Percentiles rank a stretch among this genome's conserved stretches.
Evolutionary conservation across 2,329 filamentous ascomycete species (phyloP).

Genomic region (Colletotrichum sp.): DNA sequence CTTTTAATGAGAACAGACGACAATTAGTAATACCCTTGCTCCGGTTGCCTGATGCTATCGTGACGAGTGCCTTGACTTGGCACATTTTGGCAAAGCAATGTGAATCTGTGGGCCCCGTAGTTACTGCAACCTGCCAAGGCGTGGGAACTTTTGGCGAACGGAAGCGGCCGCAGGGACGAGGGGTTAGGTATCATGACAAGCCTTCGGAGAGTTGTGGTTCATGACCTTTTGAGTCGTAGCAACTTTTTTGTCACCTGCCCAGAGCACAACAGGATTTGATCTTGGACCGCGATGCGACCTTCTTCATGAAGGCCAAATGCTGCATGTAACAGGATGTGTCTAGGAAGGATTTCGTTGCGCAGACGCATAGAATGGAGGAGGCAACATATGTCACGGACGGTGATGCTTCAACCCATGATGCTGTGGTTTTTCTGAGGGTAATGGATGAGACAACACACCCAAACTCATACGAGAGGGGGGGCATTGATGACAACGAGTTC

Average conservation of each 20-base stretch:
- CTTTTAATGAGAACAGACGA: constrained; percentile 20
- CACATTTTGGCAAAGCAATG: not conserved
- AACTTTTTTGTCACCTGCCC: not conserved
- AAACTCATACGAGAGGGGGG: fast-evolving
- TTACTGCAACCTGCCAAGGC: not conserved
- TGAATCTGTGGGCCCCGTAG: not conserved
- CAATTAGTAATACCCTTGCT: constrained; percentile 1
- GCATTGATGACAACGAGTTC: not conserved
- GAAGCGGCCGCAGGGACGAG: not conserved
- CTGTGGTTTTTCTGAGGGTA: fast-evolving
- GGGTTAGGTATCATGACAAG: not conserved
- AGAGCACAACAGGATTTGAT: not conserved
- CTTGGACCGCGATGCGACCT: not conserved
- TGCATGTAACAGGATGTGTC: not conserved
- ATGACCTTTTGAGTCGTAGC: not conserved
- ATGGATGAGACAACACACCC: too few relatives aligned
- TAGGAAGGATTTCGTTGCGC: not conserved
- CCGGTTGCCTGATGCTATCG: not conserved
- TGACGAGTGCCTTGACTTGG: not conserved
- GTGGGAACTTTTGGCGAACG: not conserved
- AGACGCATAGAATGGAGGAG: not conserved
- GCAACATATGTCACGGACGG: not conserved
- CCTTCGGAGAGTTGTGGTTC: not conserved
- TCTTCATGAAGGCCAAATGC: not conserved
- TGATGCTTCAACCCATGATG: fast-evolving